These are phyloP conservation scores for Ceratocystiopsis brevicomis DNA, from an alignment of 2,329 filamentous ascomycete species.

Conservation along the genomic window DNA sequence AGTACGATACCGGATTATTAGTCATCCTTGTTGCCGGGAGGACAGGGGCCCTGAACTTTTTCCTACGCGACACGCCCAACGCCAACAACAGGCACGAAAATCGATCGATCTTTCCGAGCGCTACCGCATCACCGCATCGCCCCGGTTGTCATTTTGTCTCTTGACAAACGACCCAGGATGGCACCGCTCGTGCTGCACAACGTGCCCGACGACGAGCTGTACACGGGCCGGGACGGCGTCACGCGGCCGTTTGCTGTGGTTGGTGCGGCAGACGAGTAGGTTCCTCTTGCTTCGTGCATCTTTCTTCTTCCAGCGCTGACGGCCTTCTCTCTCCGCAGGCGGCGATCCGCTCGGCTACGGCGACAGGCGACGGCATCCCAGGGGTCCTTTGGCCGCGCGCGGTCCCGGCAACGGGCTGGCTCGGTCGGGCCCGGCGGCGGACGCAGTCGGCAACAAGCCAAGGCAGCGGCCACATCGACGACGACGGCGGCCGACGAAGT, in stretches of 20 bases:
- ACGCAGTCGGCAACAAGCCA: slow-evolving; percentile 14
- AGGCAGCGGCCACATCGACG: slow-evolving; percentile 36
- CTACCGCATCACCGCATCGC: too few relatives aligned
- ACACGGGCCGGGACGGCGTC: slow-evolving; percentile 45
- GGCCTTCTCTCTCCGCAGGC: slow-evolving; percentile 20
- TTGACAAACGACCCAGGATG: slow-evolving; percentile 20
- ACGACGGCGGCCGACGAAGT: slow-evolving; percentile 41
- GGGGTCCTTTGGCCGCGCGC: slow-evolving; percentile 47
- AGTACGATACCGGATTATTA: too few relatives aligned
- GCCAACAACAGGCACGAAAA: too few relatives aligned
- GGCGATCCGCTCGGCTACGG: slow-evolving; percentile 29
- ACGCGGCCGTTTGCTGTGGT: slow-evolving; percentile 48
- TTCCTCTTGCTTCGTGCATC: not conserved
- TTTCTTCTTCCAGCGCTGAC: slow-evolving; percentile 3
- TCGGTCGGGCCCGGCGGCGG: slow-evolving; percentile 4
- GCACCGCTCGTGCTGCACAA: slow-evolving; percentile 49
- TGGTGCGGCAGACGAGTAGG: slow-evolving; percentile 8
- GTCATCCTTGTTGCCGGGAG: too few relatives aligned
- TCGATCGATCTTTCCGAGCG: too few relatives aligned
- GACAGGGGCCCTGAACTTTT: too few relatives aligned
- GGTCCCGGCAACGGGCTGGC: slow-evolving; percentile 24
- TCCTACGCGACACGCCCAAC: too few relatives aligned
- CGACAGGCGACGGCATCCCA: slow-evolving; percentile 28
- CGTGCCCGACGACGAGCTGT: slow-evolving; percentile 49
- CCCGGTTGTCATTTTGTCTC: too few relatives aligned